Percentiles rank a stretch among this genome's conserved stretches.
Conservation (phyloP, 495 filamentous ascomycete genomes). For the Apiosordaria backusii region DNA sequence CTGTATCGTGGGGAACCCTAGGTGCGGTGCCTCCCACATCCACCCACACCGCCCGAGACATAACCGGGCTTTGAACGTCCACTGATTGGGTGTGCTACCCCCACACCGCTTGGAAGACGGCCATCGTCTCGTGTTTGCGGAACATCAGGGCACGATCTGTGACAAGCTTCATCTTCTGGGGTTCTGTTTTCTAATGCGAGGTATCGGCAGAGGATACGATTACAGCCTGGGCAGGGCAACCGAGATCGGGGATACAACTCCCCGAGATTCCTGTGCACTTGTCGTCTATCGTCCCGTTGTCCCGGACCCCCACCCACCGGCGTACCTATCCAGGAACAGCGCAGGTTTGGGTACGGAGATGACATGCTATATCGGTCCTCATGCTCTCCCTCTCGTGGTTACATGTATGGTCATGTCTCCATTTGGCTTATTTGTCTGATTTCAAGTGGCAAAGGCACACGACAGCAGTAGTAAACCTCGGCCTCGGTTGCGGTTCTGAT, state of each 20-base stretch:
- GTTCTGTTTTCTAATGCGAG: background rate
- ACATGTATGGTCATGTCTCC: background rate
- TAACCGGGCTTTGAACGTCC: background rate
- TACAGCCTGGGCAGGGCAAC: no score
- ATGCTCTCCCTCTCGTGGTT: background rate
- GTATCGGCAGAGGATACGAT: no score
- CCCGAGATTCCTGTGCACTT: no score
- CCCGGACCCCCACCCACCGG: background rate
- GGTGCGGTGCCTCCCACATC: no score
- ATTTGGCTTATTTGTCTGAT: background rate
- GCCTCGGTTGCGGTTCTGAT: background rate
- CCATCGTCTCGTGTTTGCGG: constrained; percentile 4
- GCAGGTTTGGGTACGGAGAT: background rate
- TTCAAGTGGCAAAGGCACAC: background rate
- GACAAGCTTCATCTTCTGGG: background rate
- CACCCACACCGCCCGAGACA: constrained; percentile 1
- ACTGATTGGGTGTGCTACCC: background rate
- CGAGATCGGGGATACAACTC: background rate
- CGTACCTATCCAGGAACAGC: background rate
- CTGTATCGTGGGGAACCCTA: background rate
- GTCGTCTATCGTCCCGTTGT: no score
- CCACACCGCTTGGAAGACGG: background rate
- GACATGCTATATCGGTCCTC: background rate
- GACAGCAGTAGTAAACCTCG: background rate
- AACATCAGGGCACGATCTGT: background rate